Evolutionary conservation across 2,329 filamentous ascomycete species (phyloP).

Genomic region (Ascochyta rabiei): DNA sequence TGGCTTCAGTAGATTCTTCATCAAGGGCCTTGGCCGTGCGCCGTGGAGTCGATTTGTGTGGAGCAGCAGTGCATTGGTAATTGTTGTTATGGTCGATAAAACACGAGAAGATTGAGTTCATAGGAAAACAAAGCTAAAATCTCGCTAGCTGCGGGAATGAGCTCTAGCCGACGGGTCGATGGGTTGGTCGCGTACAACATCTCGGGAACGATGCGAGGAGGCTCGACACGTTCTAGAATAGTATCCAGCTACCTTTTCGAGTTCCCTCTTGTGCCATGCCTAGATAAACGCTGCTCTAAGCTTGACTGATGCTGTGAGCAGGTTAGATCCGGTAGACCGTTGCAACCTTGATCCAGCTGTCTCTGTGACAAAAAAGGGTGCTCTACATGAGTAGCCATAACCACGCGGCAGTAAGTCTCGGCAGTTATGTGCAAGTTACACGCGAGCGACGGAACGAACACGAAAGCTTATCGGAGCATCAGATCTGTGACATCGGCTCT

Average conservation of each 20-base stretch:
- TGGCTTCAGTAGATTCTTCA: background rate
- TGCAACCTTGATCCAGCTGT: background rate
- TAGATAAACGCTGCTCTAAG: background rate
- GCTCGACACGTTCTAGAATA: background rate
- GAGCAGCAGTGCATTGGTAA: background rate
- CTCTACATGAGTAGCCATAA: background rate
- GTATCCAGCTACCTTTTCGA: background rate
- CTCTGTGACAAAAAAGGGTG: background rate
- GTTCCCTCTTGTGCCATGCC: background rate
- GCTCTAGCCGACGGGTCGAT: background rate
- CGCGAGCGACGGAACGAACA: background rate
- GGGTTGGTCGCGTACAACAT: background rate
- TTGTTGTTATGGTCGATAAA: background rate
- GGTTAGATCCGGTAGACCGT: background rate
- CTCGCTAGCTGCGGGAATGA: background rate
- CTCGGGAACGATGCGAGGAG: background rate
- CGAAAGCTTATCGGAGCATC: slow-evolving; percentile 5
- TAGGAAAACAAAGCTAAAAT: background rate
- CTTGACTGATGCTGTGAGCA: background rate
- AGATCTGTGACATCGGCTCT: slow-evolving; percentile 34
- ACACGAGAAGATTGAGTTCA: background rate
- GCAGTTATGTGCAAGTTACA: slow-evolving; percentile 1
- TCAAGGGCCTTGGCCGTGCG: background rate
- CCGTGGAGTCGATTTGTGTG: background rate
- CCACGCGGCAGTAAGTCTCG: background rate